These are phyloP conservation scores for Cercospora nicotianae DNA, from an alignment of 2,329 filamentous ascomycete species.

Conservation along the genomic window DNA sequence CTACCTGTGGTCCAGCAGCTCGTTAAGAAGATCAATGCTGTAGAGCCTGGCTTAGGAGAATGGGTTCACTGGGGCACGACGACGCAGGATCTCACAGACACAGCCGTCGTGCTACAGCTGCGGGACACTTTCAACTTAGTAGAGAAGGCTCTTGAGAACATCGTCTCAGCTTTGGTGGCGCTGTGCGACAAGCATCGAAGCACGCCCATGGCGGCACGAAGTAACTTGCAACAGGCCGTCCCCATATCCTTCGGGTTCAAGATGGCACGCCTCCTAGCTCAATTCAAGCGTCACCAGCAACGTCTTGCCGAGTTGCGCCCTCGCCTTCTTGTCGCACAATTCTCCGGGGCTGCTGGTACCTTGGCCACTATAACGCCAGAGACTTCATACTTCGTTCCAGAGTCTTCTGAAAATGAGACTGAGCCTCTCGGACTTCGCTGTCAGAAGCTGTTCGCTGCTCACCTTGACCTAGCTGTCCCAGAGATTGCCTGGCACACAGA, in stretches of 20 bases:
- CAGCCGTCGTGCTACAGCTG: conserved; percentile 34
- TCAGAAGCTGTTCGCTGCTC: conserved; percentile 28
- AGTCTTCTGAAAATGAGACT: neutral
- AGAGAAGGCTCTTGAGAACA: conserved; percentile 23
- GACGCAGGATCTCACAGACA: conserved; percentile 36
- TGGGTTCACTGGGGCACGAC: conserved; percentile 38
- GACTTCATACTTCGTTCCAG: conserved; percentile 19
- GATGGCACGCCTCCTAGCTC: conserved; percentile 33
- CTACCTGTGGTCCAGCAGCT: conserved; percentile 33
- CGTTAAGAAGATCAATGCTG: conserved; percentile 32
- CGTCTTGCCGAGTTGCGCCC: conserved; percentile 30
- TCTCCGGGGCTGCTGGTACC: conserved; percentile 36
- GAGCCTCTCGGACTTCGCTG: conserved; percentile 28
- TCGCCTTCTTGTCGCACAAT: conserved; percentile 32
- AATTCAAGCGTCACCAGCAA: conserved; percentile 31
- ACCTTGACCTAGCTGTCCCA: conserved; percentile 31
- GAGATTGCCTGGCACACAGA: conserved; percentile 37
- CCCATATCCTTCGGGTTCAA: conserved; percentile 38
- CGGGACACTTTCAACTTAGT: conserved; percentile 31
- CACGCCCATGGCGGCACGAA: conserved; percentile 35
- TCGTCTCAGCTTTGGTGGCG: conserved; percentile 21
- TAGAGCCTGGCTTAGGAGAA: conserved; percentile 32
- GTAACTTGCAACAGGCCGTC: conserved; percentile 36
- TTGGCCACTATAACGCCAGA: conserved; percentile 31
- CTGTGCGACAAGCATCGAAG: conserved; percentile 30